These are phyloP conservation scores for Skeletonema tropicum DNA, from an alignment of 108 stramenopile species.

Conservation along the genomic window DNA sequence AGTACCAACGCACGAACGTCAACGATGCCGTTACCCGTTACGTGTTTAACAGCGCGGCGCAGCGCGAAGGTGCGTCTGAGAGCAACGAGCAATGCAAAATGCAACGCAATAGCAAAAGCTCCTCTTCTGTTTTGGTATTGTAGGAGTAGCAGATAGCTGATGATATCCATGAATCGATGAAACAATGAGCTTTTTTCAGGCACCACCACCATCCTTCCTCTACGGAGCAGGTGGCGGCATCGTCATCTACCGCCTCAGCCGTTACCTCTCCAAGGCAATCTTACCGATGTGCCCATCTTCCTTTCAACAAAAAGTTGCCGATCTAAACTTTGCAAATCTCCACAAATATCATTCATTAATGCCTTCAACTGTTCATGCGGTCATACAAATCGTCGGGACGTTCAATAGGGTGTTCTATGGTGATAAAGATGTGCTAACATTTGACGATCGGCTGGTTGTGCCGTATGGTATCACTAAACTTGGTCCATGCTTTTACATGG, in stretches of 20 bases:
- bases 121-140: no score
- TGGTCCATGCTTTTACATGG: slow-evolving; percentile 38
- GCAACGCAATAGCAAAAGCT: no score
- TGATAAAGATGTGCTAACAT: background rate
- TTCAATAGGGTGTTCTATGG: slow-evolving; percentile 23
- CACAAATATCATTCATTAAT: slow-evolving; percentile 26
- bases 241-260: background rate
- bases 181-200: background rate
- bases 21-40: no score
- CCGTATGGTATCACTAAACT: slow-evolving; percentile 27
- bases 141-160: no score
- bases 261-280: slow-evolving; percentile 8
- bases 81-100: no score
- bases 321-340: background rate
- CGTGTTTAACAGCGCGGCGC: no score
- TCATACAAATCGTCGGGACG: slow-evolving; percentile 31
- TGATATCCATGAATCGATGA: no score
- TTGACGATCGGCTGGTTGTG: slow-evolving; percentile 31
- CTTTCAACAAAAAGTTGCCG: slow-evolving; percentile 8
- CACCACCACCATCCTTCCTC: slow-evolving; percentile 37
- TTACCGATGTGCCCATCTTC: background rate
- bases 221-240: slow-evolving; percentile 15
- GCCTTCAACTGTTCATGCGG: slow-evolving; percentile 27
- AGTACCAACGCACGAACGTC: no score
- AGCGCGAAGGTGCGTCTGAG: no score